These are phyloP conservation scores for Oxyria digyna DNA, from an alignment of 148 eudicot species.

Conservation along the genomic window DNA sequence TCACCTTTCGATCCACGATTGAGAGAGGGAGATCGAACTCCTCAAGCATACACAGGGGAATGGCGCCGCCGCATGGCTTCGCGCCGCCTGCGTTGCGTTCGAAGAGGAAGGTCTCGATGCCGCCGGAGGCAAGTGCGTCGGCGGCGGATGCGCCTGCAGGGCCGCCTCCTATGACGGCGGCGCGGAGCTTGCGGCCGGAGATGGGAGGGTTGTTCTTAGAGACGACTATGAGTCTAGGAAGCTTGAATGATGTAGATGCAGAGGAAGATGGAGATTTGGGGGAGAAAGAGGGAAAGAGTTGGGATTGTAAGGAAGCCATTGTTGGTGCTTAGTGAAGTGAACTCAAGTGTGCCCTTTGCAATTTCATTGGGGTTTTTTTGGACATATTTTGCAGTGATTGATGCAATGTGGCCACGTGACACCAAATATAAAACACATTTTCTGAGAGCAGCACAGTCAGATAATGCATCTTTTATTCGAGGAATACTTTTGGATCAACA, in stretches of 20 bases:
- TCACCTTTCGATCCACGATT: constrained; percentile 69
- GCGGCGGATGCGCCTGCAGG: constrained; percentile 91
- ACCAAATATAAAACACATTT: background rate
- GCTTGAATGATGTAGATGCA: background rate
- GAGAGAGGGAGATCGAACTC: constrained; percentile 58
- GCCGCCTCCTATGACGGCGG: constrained; percentile 79
- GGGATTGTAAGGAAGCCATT: constrained; percentile 29
- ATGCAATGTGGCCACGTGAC: background rate
- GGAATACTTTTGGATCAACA: background rate
- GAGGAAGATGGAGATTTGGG: constrained; percentile 12
- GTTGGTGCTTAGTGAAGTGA: constrained; percentile 7
- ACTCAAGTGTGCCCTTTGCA: too few species aligned
- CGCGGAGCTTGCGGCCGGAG: constrained; percentile 42
- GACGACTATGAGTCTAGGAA: constrained; percentile 13
- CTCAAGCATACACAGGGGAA: constrained; percentile 86
- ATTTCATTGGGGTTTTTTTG: background rate
- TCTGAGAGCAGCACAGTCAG: background rate
- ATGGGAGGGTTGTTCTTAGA: constrained; percentile 11
- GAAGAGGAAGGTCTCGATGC: constrained; percentile 71
- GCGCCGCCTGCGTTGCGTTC: constrained; percentile 64
- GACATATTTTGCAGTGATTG: background rate
- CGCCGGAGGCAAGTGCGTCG: constrained; percentile 57
- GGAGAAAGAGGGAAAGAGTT: constrained; percentile 26
- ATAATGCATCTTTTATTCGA: background rate
- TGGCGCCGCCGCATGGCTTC: constrained; percentile 94